phyloP scores from a whole-genome alignment of 2,329 filamentous ascomycete species.

The Alternaria triticimaculans region DNA sequence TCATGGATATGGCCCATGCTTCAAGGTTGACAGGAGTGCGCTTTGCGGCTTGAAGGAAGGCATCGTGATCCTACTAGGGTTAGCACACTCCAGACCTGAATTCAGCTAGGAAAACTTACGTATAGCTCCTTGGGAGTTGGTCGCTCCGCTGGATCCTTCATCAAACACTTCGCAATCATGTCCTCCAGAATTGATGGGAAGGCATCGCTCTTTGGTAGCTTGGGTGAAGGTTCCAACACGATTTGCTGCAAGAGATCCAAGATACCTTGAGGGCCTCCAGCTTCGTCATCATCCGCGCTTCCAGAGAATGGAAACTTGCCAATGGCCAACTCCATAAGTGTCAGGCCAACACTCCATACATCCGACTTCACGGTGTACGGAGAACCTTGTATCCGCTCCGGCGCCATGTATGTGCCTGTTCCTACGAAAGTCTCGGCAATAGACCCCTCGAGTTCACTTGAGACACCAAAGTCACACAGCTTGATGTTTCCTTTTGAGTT shows the following conservation, averaged over 20 bases:
- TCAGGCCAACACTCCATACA: slow-evolving; percentile 96
- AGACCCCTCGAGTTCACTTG: slow-evolving; percentile 95
- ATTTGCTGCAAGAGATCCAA: slow-evolving; percentile 96
- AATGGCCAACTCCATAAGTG: slow-evolving; percentile 96
- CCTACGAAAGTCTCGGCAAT: slow-evolving; percentile 98
- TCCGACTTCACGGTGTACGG: slow-evolving; percentile 98
- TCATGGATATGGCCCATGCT: slow-evolving; percentile 91
- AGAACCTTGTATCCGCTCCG: slow-evolving; percentile 95
- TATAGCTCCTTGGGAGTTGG: slow-evolving; percentile 94
- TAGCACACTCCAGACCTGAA: slow-evolving; percentile 8
- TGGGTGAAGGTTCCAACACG: slow-evolving; percentile 93
- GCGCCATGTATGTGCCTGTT: slow-evolving; percentile 99
- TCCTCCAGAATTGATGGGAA: slow-evolving; percentile 95
- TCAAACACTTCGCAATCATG: slow-evolving; percentile 94
- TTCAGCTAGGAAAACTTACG: slow-evolving; percentile 60
- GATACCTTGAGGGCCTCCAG: slow-evolving; percentile 84
- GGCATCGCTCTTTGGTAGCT: slow-evolving; percentile 93
- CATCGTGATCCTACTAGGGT: slow-evolving; percentile 77
- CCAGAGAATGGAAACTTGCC: slow-evolving; percentile 96
- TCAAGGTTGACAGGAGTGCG: slow-evolving; percentile 92
- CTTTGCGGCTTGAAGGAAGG: slow-evolving; percentile 95
- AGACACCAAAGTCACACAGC: slow-evolving; percentile 98
- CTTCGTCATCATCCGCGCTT: slow-evolving; percentile 73
- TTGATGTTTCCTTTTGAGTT: slow-evolving; percentile 96
- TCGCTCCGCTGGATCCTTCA: slow-evolving; percentile 85